Evolutionary conservation across 1,284 basidiomycete species (phyloP).

Genomic region (Rhodofomes roseus): DNA sequence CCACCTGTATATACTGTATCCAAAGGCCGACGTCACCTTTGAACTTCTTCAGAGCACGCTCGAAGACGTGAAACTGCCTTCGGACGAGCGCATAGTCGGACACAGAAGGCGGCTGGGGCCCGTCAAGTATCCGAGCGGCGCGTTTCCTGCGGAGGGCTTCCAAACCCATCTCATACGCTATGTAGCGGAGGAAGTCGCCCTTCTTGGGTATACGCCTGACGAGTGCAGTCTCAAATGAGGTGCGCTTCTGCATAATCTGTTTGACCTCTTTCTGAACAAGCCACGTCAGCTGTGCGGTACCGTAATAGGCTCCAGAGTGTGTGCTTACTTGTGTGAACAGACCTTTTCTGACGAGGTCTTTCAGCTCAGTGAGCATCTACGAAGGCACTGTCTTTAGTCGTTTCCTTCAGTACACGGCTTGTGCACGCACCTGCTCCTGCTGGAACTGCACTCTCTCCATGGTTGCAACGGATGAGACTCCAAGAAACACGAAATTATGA

Average conservation of each 20-base stretch:
- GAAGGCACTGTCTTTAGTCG: conserved; percentile 18
- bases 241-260: conserved; percentile 84
- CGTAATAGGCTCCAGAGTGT: neutral
- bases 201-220: conserved; percentile 83
- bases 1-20: conserved; percentile 85
- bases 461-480: neutral
- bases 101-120: conserved; percentile 53
- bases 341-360: conserved; percentile 85
- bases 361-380: conserved; percentile 92
- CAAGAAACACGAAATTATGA: neutral
- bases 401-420: too few relatives aligned
- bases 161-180: conserved; percentile 87
- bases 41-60: conserved; percentile 87
- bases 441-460: conserved; percentile 96
- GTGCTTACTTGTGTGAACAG: conserved; percentile 78
- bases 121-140: conserved; percentile 50
- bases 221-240: conserved; percentile 80
- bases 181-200: conserved; percentile 88
- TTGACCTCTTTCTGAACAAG: conserved; percentile 68
- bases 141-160: conserved; percentile 80
- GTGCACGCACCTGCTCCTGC: conserved; percentile 81
- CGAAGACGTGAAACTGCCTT: conserved; percentile 86
- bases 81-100: conserved; percentile 82
- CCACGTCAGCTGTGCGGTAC: too few relatives aligned
- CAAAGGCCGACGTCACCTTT: conserved; percentile 85